phyloP scores from a whole-genome alignment of 768 basidiomycete genomes.

The Leccinum broughii region DNA sequence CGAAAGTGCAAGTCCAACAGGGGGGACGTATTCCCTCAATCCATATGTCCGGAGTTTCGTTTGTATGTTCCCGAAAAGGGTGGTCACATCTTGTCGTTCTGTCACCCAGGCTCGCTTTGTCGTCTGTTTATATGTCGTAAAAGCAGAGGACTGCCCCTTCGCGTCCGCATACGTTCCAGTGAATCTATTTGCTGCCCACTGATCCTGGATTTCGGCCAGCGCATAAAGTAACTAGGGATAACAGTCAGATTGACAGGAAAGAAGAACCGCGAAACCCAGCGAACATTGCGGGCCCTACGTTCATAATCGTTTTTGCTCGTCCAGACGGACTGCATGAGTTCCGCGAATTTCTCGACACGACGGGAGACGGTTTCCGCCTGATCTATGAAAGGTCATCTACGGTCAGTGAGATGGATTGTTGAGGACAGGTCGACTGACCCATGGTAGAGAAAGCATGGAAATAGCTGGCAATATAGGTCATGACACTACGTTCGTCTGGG shows the following conservation, averaged over 20 bases:
- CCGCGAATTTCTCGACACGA: conserved; percentile 93
- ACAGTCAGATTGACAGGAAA: conserved; percentile 7
- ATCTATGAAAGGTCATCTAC: conserved; percentile 47
- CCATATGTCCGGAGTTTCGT: conserved; percentile 93
- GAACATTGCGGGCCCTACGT: conserved; percentile 71
- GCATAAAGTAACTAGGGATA: conserved; percentile 59
- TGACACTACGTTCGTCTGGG: conserved; percentile 95
- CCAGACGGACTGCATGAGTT: conserved; percentile 94
- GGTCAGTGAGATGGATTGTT: neutral
- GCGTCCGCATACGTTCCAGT: conserved; percentile 80
- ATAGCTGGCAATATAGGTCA: conserved; percentile 97
- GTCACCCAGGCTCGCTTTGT: conserved; percentile 86
- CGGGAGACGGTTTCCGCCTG: conserved; percentile 94
- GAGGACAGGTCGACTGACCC: conserved; percentile 53
- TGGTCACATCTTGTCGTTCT: conserved; percentile 85
- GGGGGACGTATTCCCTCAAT: conserved; percentile 80
- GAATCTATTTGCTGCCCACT: conserved; percentile 69
- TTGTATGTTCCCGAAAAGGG: conserved; percentile 89
- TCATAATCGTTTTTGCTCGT: conserved; percentile 89
- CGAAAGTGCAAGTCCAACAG: conserved; percentile 60
- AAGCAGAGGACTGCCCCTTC: conserved; percentile 68
- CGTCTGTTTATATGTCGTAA: conserved; percentile 81
- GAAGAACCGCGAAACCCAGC: conserved; percentile 18
- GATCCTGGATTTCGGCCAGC: conserved; percentile 62
- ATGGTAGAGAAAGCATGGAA: conserved; percentile 98